Conservation (phyloP, 2,329 filamentous ascomycete species). For the Monascus ruber region DNA sequence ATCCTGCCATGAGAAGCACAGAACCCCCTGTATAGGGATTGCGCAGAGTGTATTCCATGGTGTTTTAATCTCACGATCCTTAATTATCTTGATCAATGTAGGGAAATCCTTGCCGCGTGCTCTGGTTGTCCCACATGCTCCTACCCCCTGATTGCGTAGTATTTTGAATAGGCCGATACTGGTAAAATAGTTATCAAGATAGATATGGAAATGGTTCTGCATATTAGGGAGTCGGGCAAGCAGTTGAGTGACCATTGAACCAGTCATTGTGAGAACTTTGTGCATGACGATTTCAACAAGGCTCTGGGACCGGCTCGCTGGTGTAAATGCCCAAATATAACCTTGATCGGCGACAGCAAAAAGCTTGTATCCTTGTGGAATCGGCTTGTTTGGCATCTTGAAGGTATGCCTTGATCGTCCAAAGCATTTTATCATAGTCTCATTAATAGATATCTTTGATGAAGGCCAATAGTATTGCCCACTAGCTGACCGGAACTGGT, state of each 20-base stretch:
- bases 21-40: background rate
- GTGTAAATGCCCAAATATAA: background rate
- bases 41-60: background rate
- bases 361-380: background rate
- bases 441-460: background rate
- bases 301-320: background rate
- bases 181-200: background rate
- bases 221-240: background rate
- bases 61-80: background rate
- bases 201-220: background rate
- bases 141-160: background rate
- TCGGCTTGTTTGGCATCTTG: background rate
- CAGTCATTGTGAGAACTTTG: background rate
- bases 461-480: background rate
- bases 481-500: background rate
- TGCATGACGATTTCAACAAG: background rate
- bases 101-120: background rate
- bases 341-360: background rate
- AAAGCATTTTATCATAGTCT: background rate
- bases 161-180: background rate
- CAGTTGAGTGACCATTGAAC: background rate
- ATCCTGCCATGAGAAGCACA: background rate
- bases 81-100: background rate
- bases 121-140: background rate
- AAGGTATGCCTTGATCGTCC: background rate